Base-by-base conservation (phyloP, 2,329 filamentous ascomycete species). In the Fusarium xylarioides region DNA sequence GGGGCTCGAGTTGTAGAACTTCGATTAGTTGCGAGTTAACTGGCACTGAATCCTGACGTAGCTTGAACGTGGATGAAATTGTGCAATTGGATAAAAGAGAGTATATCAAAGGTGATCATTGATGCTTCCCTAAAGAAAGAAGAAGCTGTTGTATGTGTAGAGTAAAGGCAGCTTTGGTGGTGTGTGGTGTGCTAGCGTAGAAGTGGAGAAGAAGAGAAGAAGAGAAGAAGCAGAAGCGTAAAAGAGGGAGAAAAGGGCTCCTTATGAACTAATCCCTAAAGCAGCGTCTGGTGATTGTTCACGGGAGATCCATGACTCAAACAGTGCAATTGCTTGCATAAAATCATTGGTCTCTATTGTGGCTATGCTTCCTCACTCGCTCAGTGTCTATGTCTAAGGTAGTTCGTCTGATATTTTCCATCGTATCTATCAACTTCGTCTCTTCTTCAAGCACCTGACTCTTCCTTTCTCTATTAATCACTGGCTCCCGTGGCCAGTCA, bases 261-360 rank as follows among this genome's bases (percentile, higher is more conserved):
- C 18, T 71, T 73, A 71, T 50, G 54, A 54, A 57, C 49, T 50
- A 38, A n/a, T 57, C 52, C 38, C 37, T 37, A 23, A 7, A 28
- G 21, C 21, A 55, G 40, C 37, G 53, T 57, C 50, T 47, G 34
- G 18, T 67, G 66, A 68, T 68, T 67, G 70, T 73, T 50, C 70
- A 66, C 70, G 46, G 34, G 50, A 38, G 50, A n/a, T 19, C 46
- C 26, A 57, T 71, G 62, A 67, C 62, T 74, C 67, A 72, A 74
- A 74, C 38, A 53, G 58, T 21, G 46, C 40, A 37, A 30, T 52
- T 59, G 50, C 46, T 61, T 72, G 55, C 59, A 46, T 44, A 46
- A 62, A 40, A 32, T 65, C 55, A 60, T 62, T 56, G 32, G 37
- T 21, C 19, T 55, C 47, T 57, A 60, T 49, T 47, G 32, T 67